Evolutionary conservation across 306 rosid species (phyloP), one percentile per base, ranked within the genome.

Genomic region (Vigna unguiculata): DNA sequence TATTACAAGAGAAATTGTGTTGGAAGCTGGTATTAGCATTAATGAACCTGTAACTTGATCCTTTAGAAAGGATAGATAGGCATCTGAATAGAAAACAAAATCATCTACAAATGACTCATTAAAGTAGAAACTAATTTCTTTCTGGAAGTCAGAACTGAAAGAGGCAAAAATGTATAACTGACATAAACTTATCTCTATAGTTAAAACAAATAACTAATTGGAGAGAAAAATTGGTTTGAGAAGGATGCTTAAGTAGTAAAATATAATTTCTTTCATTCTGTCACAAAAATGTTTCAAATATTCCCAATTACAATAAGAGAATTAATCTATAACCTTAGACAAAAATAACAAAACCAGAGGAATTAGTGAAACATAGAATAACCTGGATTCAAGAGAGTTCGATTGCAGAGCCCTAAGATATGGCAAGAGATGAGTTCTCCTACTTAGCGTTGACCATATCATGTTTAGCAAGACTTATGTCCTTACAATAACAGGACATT

Each of bases 391-490:
- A 34, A 64, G 20, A 74, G 65, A 55, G 24, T 53, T 20, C 14
- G 21, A 65, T 13, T 64, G 86, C 60, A 83, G 49, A 47, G 77
- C 80, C 74, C 68, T 84, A 65, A 84, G 71, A 68, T 48, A 74
- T 21, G 86, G 74, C 2, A 51, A 72, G 79, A 79, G 69, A 74
- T 55, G 65, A 12, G 73, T 70, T 69, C 90, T 83, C 83, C 85
- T 78, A 80, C 83, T 75, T 71, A 85, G 62, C 72, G 84, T 76
- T 46, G 91, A 87, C 71, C 78, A 83, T 57, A 82, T 76, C 96
- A 92, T 92, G 69, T 52, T 88, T 71, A 53, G 45, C 49, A 61
- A 87, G 51, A 64, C 52, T 34, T 2, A 14, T 54, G 74, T 34
- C 72, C 65, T 25, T 13, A 57, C 62, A 72, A 77, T 30, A 64